Conservation (phyloP, 495 filamentous ascomycete genomes). For the Penicillium atrosanguineum region DNA sequence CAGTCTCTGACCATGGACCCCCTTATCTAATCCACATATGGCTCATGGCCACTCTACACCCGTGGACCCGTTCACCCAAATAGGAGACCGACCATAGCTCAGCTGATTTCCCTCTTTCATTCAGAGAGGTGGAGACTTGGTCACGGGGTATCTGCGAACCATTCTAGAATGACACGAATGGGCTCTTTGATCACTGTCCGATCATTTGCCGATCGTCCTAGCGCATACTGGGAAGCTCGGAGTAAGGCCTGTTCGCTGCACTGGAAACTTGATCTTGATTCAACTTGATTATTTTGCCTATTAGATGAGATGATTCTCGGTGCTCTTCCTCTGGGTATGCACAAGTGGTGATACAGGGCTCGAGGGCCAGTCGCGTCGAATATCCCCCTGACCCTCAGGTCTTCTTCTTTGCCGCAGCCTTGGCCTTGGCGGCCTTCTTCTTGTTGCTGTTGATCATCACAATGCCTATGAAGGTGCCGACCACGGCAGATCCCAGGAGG, state of each 20-base stretch:
- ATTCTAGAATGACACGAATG: neutral
- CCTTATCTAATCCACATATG: constrained; percentile 3
- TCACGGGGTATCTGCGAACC: neutral
- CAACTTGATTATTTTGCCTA: neutral
- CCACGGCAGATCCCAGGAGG: constrained; percentile 86
- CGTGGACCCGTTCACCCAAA: neutral
- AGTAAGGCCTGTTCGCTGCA: neutral
- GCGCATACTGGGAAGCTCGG: neutral
- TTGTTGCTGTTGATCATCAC: constrained; percentile 99
- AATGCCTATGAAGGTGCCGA: constrained; percentile 91
- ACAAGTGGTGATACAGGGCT: constrained; percentile 14
- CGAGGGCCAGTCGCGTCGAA: constrained; percentile 7
- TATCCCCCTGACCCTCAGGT: constrained; percentile 39
- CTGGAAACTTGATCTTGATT: neutral
- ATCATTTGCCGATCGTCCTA: neutral
- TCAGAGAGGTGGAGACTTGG: neutral
- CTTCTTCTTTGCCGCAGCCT: constrained; percentile 70
- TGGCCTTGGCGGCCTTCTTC: constrained; percentile 94
- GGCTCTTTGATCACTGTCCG: neutral
- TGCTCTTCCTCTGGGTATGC: neutral
- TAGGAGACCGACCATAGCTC: neutral
- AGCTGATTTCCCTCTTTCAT: neutral
- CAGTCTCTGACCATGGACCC: neutral
- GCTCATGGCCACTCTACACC: neutral
- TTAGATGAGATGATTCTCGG: constrained; percentile 5